Base-by-base conservation (phyloP, 2,329 filamentous ascomycete species). In the Scortechinia acanthostroma region DNA sequence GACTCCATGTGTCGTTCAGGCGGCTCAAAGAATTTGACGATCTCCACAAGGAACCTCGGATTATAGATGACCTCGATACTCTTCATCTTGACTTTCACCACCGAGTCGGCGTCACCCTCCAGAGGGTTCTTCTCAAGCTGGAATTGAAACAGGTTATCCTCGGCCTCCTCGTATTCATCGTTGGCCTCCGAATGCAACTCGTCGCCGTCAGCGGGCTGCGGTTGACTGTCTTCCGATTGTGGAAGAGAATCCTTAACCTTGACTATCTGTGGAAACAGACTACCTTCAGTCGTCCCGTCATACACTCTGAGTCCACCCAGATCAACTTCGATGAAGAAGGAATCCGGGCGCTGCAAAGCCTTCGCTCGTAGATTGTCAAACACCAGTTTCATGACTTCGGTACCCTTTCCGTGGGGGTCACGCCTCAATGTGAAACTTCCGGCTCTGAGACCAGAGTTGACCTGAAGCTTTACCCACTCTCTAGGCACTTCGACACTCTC, bases 1-100 rank as follows among this genome's bases (percentile, higher is more conserved):
- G 93, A 98, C 59, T 98, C 93, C 91, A 98, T 96, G 59, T 98
- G 94, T 43, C 91, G 78, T 61, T 96, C 91, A 0, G 93, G 94
- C 1, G 93, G 93, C 50, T 91, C 86, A 71, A 99, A 98, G 69
- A 98, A 99, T 53, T 90, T 89, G 45, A 85, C 88, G 30, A 97
- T 81, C 43, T 93, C 91, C 4, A 95, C 82, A 0, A 97, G 75
- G 53, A 97, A 94, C 51, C 84, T 88, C 1, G 94, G 93, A 55
- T 98, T 99, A 77, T 95, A 98, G 20, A 98, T 89, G 45, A 99
- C 86, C 61, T 98, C 94, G 52, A 98, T 83, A 40, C 91, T 93
- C 62, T 94, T 96, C 53, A 98, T 69, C 62, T 95, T 96, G 55
- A 91, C 84, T 2, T 84, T 91, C 23, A 99, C 70, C 4, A 90